Evolutionary conservation across 2,329 filamentous ascomycete species (phyloP), one percentile per base, ranked within the genome.

Genomic region (Tolypocladium sp.): DNA sequence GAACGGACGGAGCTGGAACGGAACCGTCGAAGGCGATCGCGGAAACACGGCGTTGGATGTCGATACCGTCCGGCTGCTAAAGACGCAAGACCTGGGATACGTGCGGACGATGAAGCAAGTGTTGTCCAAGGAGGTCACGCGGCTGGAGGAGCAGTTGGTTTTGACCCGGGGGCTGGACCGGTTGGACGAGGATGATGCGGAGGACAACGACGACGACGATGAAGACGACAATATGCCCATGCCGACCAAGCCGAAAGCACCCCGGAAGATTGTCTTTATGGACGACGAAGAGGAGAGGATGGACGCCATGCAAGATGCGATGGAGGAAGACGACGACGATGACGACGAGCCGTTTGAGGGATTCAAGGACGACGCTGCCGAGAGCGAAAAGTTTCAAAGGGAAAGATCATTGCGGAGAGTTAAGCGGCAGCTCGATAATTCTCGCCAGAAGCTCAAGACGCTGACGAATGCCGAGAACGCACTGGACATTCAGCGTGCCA

Each of bases 61-160:
- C 42, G 82, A 88, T 27, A 78, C 79, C 1, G 82, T 85, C 30
- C 77, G 85, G 25, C 74, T 88, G 27, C 79, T 88, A 63, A 89
- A 89, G 76, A 89, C 85, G 2, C 86, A 89, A 71, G 86, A 89
- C 66, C 70, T 86, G 37, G 85, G 81, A 2, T 89, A 89, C 68
- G 70, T 88, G 33, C 75, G 86, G 62, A 86, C 84, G 27, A 82
- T 84, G 77, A 76, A 82, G 59, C 86, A 85, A 63, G 77, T 85
- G 33, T 77, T 81, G 4, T 68, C 74, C 60, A 86, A 86, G 67
- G 83, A 88, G 63, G 79, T 86, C 2, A 74, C 75, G 46, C 71
- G 66, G 57, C 68, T 88, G 33, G 79, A 86, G 72, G 77, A 83
- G 71, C 76, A 79, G 60, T 74, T 81, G 2, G 74, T 83, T 10